Conservation (phyloP, 2,329 filamentous ascomycete genomes). For the Colletotrichum sp. region DNA sequence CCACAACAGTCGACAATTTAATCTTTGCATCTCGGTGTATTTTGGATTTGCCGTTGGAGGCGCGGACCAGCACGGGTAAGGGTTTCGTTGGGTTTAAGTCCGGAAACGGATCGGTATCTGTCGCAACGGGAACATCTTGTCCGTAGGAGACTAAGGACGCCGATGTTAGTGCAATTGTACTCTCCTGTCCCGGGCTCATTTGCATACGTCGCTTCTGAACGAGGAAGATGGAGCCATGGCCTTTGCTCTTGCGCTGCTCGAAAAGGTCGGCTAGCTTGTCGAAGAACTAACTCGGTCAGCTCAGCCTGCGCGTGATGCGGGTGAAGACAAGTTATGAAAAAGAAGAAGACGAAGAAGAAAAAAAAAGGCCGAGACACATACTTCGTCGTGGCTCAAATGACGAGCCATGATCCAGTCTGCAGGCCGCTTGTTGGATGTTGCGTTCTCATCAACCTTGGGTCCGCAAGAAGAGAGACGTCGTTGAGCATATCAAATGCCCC, state of each 20-base stretch:
- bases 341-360: background rate
- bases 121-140: conserved; percentile 46
- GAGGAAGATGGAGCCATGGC: conserved; percentile 76
- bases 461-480: background rate
- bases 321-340: no score
- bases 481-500: background rate
- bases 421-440: background rate
- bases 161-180: background rate
- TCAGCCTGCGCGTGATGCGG: background rate
- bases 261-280: conserved; percentile 71
- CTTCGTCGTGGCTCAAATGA: conserved; percentile 68
- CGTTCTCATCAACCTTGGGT: background rate
- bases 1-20: conserved; percentile 85
- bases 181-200: background rate
- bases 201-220: conserved; percentile 76
- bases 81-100: conserved; percentile 65
- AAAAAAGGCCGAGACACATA: conserved; percentile 31
- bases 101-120: conserved; percentile 55
- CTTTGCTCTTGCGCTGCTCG: conserved; percentile 67
- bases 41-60: conserved; percentile 78
- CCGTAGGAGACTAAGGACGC: conserved; percentile 44
- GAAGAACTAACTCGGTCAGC: conserved; percentile 70
- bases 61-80: conserved; percentile 80
- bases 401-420: conserved; percentile 34
- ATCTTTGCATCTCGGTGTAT: conserved; percentile 62